Conservation (phyloP, 495 filamentous ascomycete genomes). For the Parachaetomium inaequale region DNA sequence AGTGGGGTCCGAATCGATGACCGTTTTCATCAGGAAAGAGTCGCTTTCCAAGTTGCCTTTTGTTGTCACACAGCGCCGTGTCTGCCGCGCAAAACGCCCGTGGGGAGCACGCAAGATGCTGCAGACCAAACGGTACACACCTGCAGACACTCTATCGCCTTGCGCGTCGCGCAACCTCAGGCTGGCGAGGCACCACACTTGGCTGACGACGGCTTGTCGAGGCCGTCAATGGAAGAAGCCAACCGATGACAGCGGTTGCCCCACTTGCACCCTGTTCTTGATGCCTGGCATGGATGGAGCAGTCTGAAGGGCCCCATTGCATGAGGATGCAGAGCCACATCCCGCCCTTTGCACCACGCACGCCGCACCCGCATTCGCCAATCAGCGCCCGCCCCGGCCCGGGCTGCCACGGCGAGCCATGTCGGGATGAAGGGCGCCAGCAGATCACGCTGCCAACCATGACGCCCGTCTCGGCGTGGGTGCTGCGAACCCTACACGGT, state of each 20-base stretch:
- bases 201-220: neutral
- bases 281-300: neutral
- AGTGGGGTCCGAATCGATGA: neutral
- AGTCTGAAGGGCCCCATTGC: neutral
- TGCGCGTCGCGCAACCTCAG: neutral
- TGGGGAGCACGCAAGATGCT: no score
- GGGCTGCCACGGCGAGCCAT: slow-evolving; percentile 8
- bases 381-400: slow-evolving; percentile 12
- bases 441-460: slow-evolving; percentile 10
- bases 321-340: slow-evolving; percentile 9
- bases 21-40: neutral
- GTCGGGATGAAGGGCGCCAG: slow-evolving; percentile 8
- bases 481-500: neutral
- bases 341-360: slow-evolving; percentile 16
- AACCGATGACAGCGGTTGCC: neutral
- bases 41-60: neutral
- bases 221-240: neutral
- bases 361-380: slow-evolving; percentile 9
- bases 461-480: neutral
- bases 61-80: neutral
- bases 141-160: neutral
- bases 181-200: neutral
- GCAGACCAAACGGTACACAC: neutral
- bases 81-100: neutral
- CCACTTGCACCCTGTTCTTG: neutral